Percentiles rank a stretch among this genome's conserved stretches.
These are phyloP conservation scores for Penicillium sclerotiorum DNA, from an alignment of 2,329 filamentous ascomycete genomes.

Conservation along the genomic window DNA sequence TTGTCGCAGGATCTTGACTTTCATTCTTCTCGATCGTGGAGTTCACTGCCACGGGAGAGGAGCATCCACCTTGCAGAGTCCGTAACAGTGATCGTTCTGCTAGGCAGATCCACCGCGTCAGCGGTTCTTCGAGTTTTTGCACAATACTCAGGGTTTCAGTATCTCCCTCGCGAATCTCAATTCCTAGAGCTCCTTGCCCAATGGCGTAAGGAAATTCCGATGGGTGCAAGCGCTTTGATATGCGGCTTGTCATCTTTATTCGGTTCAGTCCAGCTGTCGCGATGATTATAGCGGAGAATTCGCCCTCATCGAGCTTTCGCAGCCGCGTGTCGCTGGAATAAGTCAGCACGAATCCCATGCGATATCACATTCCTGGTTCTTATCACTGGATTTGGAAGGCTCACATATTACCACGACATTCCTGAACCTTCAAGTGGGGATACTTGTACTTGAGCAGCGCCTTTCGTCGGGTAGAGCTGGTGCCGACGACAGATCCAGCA, in stretches of 20 bases:
- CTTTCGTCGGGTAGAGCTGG: constrained; percentile 78
- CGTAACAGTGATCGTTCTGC: constrained; percentile 17
- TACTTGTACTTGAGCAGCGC: constrained; percentile 78
- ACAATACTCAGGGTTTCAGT: constrained; percentile 6
- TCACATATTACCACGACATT: constrained; percentile 14
- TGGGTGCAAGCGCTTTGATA: constrained; percentile 71
- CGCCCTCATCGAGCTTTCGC: constrained; percentile 74
- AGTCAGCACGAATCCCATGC: too few species aligned
- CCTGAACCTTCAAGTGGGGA: constrained; percentile 59
- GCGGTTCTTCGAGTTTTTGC: constrained; percentile 8
- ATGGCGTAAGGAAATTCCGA: constrained; percentile 77
- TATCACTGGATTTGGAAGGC: neutral
- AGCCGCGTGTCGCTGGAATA: constrained; percentile 64
- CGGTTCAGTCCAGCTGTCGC: constrained; percentile 81
- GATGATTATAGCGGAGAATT: constrained; percentile 76
- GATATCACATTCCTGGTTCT: too few species aligned
- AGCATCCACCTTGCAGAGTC: constrained; percentile 16
- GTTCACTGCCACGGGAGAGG: constrained; percentile 23
- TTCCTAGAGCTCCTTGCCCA: constrained; percentile 79
- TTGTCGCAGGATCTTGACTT: neutral
- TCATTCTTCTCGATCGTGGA: neutral
- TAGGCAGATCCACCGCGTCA: constrained; percentile 12
- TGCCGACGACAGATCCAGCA: constrained; percentile 76
- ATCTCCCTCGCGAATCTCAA: constrained; percentile 12
- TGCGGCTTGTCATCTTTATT: constrained; percentile 68